Base-by-base conservation (phyloP, 2,329 filamentous ascomycete species). In the Alternaria sp. region DNA sequence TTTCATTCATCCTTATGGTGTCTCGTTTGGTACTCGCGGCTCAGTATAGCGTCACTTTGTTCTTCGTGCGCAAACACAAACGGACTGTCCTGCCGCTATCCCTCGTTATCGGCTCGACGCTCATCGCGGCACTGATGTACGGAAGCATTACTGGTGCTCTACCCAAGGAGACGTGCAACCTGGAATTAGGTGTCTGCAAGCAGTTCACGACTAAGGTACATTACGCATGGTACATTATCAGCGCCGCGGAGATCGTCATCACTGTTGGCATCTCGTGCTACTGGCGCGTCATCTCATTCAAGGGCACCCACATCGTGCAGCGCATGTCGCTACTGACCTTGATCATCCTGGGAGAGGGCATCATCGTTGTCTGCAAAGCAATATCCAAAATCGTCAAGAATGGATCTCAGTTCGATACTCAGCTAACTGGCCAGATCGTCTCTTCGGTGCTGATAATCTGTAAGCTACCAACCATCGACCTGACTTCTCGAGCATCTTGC, bases 181-280 rank as follows among this genome's bases (percentile, higher is more conserved):
- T 56, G 25, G 26, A 44, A 2, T 45, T 43, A 41, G 54, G 54
- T 10, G 37, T 45, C 21, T 60, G 47, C 14, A 54, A 46, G 26
- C 25, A 41, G 6, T 60, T 20, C 8, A 62, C 14, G 64, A 70
- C 51, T 44, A 11, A 4, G 4, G 23, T 26, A 2, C 46, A 58
- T 23, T 23, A 53, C n/a, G 56, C 30, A 10, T 58, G 47, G 56
- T 89, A 89, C 68, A 71, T 86, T 12, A 71, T 81, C 55, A 75
- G 72, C 5, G 65, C 77, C 3, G 57, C 61, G 2, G 78, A 80
- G 59, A 78, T 75, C 4, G 41, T 75, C 14, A 56, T 78, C 37
- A 77, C 74, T 4, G 75, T 77, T 10, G 61, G 63, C 1, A 71
- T 80, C 11, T 78, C 75, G 2, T 76, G 71, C 44, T 43, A 74